A percentile compares a stretch with the other conserved stretches of the same genome.
These are phyloP conservation scores for Sphagnum fallax DNA, from an alignment of 228 moss, liverwort and hornwort genomes.

Conservation along the genomic window DNA sequence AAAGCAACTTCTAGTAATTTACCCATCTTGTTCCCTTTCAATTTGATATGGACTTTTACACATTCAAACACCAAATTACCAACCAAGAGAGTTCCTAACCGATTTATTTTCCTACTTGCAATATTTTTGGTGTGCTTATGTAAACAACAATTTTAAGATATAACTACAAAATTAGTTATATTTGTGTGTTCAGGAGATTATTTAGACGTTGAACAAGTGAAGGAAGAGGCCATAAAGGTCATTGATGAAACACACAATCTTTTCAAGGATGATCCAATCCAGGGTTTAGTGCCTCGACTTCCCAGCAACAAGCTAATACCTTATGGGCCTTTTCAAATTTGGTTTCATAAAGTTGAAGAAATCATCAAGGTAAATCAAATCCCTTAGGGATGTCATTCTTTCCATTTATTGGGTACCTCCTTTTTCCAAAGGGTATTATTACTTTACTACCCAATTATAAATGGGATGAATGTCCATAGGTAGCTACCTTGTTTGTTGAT, in stretches of 20 bases:
- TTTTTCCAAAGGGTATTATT: too few species aligned
- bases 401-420: not conserved
- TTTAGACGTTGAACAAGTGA: conserved; percentile 21
- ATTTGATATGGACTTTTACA: too few species aligned
- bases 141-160: too few species aligned
- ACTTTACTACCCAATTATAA: too few species aligned
- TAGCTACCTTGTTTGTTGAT: not conserved
- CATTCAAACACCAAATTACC: too few species aligned
- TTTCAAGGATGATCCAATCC: conserved; percentile 30
- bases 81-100: too few species aligned
- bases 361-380: conserved; percentile 14
- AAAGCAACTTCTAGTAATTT: conserved; percentile 34
- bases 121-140: too few species aligned
- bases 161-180: not conserved
- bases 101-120: too few species aligned
- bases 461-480: not conserved
- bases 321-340: conserved; percentile 37
- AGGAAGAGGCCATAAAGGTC: conserved; percentile 19
- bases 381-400: not conserved
- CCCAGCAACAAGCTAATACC: conserved; percentile 27
- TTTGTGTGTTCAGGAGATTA: conserved; percentile 17
- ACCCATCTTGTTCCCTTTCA: not conserved
- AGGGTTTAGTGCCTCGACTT: conserved; percentile 42
- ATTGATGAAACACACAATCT: conserved; percentile 17
- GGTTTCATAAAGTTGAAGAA: conserved; percentile 29